Base-by-base conservation (phyloP, 1,139 yeast species). In the Candida pseudoviswanathii region DNA sequence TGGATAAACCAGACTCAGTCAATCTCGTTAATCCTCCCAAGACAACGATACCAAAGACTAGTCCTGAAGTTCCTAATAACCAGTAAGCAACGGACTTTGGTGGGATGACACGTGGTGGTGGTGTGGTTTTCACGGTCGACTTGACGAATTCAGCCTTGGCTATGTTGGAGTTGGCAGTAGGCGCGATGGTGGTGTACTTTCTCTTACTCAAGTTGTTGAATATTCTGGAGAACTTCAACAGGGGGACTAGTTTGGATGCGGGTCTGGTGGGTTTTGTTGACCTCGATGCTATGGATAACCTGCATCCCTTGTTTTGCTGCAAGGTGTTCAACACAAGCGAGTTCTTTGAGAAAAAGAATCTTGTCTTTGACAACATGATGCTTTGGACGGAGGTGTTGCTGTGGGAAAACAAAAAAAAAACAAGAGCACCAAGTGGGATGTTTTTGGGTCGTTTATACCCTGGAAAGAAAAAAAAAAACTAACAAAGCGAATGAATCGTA, bases 31-130 rank as follows among this genome's bases (percentile, higher is more conserved):
- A 77, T 0, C 99, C 99, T 45, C 99, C 99, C 4, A 95, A 76
- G n/a, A 95, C 86, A 11, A 94, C 98, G 53, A 95, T 95, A 41
- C 96, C 97, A 67, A 94, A 94, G 2, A 95, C 97, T 29, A 94
- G 74, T 1, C 89, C 86, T 1, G 98, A 89, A 1, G 96, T 86
- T n/a, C 96, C 95, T 16, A 94, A 70, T 46, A 96, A 78, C 92
- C 98, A 88, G 64, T 87, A 89, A 0, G 96, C 97, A 4, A 89
- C 94, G 29, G 70, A 61, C 54, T 77, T 82, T 48, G 72, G 65
- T 2, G 84, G 72, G 34, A 68, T 59, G 1, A 60, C 37, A 36
- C 33, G 45, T 50, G 7, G 64, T n/a, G 43, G 24, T n/a, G 45
- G 63, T 8, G 49, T 51, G 5, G 32, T 9, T 6, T 43, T 62